phyloP scores from a whole-genome alignment of 805 yeast species.

The Zygosaccharomyces bisporus region DNA sequence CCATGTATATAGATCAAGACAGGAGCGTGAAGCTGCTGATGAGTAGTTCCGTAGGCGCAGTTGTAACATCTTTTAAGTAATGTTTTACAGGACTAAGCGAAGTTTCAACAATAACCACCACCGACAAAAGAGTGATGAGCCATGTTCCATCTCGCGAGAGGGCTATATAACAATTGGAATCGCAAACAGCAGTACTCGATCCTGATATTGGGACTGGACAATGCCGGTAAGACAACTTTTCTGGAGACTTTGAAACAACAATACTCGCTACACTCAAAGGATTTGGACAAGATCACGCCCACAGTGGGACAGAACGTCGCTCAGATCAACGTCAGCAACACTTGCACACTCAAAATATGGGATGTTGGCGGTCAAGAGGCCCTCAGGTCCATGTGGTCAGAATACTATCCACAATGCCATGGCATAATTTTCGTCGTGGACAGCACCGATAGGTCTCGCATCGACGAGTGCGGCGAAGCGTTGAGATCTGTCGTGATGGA shows the following conservation, averaged over 20 bases:
- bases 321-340: constrained; percentile 38
- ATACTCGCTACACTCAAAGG: constrained; percentile 46
- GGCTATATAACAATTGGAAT: constrained; percentile 56
- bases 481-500: constrained; percentile 52
- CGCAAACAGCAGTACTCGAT: constrained; percentile 68
- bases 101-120: constrained; percentile 2
- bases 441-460: constrained; percentile 76
- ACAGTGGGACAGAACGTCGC: constrained; percentile 92
- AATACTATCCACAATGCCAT: constrained; percentile 81
- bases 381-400: constrained; percentile 81
- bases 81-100: constrained; percentile 6
- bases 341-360: constrained; percentile 75
- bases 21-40: neutral
- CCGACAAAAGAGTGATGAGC: constrained; percentile 1
- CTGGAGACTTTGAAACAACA: constrained; percentile 60
- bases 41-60: neutral
- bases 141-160: constrained; percentile 68
- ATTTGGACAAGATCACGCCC: constrained; percentile 69
- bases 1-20: constrained; percentile 2
- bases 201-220: constrained; percentile 84
- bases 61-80: neutral
- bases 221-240: constrained; percentile 91
- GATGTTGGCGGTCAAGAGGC: constrained; percentile 94
- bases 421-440: constrained; percentile 92
- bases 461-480: constrained; percentile 75